Conservation (phyloP, 1,284 basidiomycete genomes). For the Veloboletus limbatus region DNA sequence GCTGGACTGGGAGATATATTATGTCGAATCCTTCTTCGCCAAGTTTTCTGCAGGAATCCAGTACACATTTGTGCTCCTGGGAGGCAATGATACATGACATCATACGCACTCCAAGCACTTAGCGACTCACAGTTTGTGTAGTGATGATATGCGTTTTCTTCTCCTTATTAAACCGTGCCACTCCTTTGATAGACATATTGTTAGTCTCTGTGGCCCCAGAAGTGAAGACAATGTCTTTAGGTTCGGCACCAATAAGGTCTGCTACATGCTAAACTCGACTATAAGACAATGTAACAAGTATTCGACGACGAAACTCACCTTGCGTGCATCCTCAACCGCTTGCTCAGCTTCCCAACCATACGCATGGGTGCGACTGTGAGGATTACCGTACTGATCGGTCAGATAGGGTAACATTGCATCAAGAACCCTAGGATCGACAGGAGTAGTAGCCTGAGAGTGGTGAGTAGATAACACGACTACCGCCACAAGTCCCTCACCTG, state of each 20-base stretch:
- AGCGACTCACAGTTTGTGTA: slow-evolving; percentile 73
- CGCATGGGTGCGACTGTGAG: slow-evolving; percentile 96
- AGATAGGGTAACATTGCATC: slow-evolving; percentile 97
- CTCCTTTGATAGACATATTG: slow-evolving; percentile 98
- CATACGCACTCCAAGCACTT: not conserved
- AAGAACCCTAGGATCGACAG: slow-evolving; percentile 94
- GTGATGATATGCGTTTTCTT: slow-evolving; percentile 92
- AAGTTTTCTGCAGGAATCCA: slow-evolving; percentile 95
- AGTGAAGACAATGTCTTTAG: slow-evolving; percentile 97
- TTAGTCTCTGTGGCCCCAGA: slow-evolving; percentile 98
- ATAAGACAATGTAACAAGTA: slow-evolving; percentile 15
- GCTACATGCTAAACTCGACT: slow-evolving; percentile 69
- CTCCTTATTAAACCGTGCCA: slow-evolving; percentile 91
- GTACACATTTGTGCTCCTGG: slow-evolving; percentile 98
- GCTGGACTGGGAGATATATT: slow-evolving; percentile 92
- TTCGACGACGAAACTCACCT: slow-evolving; percentile 43
- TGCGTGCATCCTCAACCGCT: slow-evolving; percentile 89
- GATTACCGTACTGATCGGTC: slow-evolving; percentile 97
- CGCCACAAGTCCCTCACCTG: slow-evolving; percentile 50
- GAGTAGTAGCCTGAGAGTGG: slow-evolving; percentile 81
- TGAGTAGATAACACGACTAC: slow-evolving; percentile 13
- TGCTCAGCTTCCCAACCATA: slow-evolving; percentile 99
- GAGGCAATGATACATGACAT: slow-evolving; percentile 9
- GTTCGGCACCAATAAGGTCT: slow-evolving; percentile 87
- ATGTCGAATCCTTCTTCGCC: slow-evolving; percentile 97